Percentiles rank a stretch among this genome's conserved stretches.
These are phyloP conservation scores for Globisporangium cystogenes DNA, from an alignment of 352 stramenopile genomes.

Conservation along the genomic window DNA sequence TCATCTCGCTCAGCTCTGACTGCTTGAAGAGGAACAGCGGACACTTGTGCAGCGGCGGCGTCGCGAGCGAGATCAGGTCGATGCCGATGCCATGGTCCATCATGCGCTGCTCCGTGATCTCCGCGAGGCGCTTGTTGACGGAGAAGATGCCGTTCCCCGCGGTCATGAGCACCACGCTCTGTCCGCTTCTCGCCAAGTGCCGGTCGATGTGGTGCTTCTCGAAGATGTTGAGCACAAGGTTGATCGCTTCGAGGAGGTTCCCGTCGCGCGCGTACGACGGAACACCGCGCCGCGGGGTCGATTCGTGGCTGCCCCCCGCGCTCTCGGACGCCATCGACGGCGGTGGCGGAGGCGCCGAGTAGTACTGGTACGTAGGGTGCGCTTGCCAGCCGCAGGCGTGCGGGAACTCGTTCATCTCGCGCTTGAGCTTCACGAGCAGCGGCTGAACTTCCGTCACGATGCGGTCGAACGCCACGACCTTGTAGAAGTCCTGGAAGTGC, in stretches of 20 bases:
- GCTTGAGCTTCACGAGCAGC: slow-evolving; percentile 67
- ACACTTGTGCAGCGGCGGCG: slow-evolving; percentile 95
- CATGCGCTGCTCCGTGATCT: slow-evolving; percentile 99
- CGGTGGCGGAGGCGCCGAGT: slow-evolving; percentile 15
- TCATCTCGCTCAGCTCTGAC: slow-evolving; percentile 61
- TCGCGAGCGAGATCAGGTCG: slow-evolving; percentile 94
- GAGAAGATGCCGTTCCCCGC: slow-evolving; percentile 96
- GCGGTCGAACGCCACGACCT: slow-evolving; percentile 73
- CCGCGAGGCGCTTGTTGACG: slow-evolving; percentile 92
- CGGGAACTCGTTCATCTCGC: slow-evolving; percentile 73
- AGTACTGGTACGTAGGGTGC: slow-evolving; percentile 15
- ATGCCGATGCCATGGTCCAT: slow-evolving; percentile 99
- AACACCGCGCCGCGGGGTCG: slow-evolving; percentile 28
- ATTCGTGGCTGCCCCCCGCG: not conserved
- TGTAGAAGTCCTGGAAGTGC: slow-evolving; percentile 86
- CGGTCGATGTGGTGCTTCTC: slow-evolving; percentile 98
- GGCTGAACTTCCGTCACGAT: slow-evolving; percentile 60
- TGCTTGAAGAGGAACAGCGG: slow-evolving; percentile 97
- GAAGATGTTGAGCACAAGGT: slow-evolving; percentile 98
- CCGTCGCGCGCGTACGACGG: slow-evolving; percentile 76
- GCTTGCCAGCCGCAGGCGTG: slow-evolving; percentile 60
- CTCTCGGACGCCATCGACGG: slow-evolving; percentile 7
- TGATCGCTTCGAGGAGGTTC: slow-evolving; percentile 98
- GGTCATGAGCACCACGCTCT: slow-evolving; percentile 95
- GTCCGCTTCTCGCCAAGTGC: slow-evolving; percentile 93